These are phyloP conservation scores for Beta macrorhiza DNA, from an alignment of 179 eudicot species.

Conservation along the genomic window DNA sequence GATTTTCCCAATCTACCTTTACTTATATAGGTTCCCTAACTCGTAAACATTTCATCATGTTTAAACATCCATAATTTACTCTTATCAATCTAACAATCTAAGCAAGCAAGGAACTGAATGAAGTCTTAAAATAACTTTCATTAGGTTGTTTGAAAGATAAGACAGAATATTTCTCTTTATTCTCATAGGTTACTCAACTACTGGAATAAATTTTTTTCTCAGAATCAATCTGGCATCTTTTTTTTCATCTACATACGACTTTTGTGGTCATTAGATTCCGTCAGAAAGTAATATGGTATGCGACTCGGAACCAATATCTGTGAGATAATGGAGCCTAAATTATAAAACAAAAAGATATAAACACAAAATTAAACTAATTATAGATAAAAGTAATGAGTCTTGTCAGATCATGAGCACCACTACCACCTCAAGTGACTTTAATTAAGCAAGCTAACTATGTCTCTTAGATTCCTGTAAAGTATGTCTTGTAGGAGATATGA, in stretches of 20 bases:
- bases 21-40: no score
- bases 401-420: no score
- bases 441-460: no score
- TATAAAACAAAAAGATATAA: no score
- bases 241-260: not conserved
- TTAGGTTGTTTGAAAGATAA: not conserved
- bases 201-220: not conserved
- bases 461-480: no score
- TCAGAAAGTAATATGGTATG: not conserved
- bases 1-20: no score
- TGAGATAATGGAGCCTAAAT: not conserved
- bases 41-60: not conserved
- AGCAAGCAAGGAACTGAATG: not conserved
- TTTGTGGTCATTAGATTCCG: not conserved
- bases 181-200: not conserved
- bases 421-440: no score
- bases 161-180: not conserved
- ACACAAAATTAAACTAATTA: no score
- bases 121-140: not conserved
- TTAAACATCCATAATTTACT: no score
- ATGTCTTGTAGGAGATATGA: no score
- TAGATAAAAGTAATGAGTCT: no score
- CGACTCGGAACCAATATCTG: not conserved
- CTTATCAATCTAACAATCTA: not conserved
- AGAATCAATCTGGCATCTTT: conserved; percentile 6